Evolutionary conservation across 768 basidiomycete species (phyloP).

Genomic region (Clitopilus passeckerianus): DNA sequence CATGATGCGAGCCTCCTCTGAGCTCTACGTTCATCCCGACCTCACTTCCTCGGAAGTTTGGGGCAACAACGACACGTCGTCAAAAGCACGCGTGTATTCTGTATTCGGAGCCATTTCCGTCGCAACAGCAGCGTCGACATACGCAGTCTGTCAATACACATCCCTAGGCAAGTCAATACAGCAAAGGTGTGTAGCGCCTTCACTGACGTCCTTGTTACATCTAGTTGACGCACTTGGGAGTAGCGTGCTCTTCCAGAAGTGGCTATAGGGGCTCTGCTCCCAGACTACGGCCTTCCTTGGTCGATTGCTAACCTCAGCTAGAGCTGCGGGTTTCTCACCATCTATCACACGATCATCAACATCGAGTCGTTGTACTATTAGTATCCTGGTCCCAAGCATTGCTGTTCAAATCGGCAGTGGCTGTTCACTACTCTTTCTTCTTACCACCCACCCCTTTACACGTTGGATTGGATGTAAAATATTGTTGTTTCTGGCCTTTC

Average conservation of each 20-base stretch:
- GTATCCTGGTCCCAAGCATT: background rate
- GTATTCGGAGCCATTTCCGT: conserved; percentile 27
- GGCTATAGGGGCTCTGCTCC: background rate
- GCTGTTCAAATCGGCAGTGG: background rate
- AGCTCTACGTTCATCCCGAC: conserved; percentile 33
- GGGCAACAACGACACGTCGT: conserved; percentile 21
- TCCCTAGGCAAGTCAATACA: conserved; percentile 19
- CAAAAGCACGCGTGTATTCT: conserved; percentile 17
- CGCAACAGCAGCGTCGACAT: conserved; percentile 20
- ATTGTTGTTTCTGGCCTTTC: background rate
- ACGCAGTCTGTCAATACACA: conserved; percentile 26
- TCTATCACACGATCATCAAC: background rate
- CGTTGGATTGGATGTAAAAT: background rate
- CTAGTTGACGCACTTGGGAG: background rate
- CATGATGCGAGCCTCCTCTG: conserved; percentile 30
- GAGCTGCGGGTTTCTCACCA: too few relatives aligned
- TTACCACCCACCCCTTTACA: background rate
- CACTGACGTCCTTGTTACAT: background rate
- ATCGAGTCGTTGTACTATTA: background rate
- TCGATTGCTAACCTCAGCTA: too few relatives aligned
- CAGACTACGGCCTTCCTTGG: too few relatives aligned
- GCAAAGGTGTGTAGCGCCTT: conserved; percentile 18
- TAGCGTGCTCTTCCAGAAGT: background rate
- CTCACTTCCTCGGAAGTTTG: conserved; percentile 35
- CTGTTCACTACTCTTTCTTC: background rate